Conservation (phyloP, 371 early-diverging fungal species). For the Quaeritorhiza haematococci region DNA sequence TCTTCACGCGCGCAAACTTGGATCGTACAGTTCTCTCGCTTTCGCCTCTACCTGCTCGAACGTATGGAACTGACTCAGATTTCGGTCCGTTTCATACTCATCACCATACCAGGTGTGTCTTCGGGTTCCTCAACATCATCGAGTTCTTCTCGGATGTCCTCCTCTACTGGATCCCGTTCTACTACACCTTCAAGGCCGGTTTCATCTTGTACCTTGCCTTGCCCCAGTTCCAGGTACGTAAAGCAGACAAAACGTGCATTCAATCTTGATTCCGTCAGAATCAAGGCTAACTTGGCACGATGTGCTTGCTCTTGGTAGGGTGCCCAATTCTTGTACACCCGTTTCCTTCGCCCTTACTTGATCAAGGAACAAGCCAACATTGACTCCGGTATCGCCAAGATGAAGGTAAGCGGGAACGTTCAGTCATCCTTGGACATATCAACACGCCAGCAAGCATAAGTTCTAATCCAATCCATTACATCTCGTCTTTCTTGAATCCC, state of each 20-base stretch:
- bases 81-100: too few species aligned
- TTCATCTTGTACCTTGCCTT: conserved; percentile 78
- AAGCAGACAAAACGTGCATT: neutral
- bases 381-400: conserved; percentile 29
- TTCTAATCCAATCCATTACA: too few species aligned
- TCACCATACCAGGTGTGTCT: too few species aligned
- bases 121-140: conserved; percentile 43
- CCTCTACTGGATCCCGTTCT: conserved; percentile 69
- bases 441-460: too few species aligned
- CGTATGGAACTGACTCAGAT: too few species aligned
- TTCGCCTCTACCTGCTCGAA: too few species aligned
- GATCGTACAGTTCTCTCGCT: too few species aligned
- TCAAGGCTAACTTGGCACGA: neutral
- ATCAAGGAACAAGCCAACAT: conserved; percentile 35
- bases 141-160: conserved; percentile 50
- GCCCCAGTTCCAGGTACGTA: conserved; percentile 71
- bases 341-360: conserved; percentile 54
- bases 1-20: too few species aligned
- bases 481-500: too few species aligned
- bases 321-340: conserved; percentile 50
- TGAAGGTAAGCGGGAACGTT: conserved; percentile 31
- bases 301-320: conserved; percentile 27
- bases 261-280: neutral
- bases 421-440: too few species aligned
- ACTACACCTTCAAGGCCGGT: conserved; percentile 84